These are phyloP conservation scores for Nicotiana obtusifolia DNA, from an alignment of 257 asterid genomes.

Conservation along the genomic window DNA sequence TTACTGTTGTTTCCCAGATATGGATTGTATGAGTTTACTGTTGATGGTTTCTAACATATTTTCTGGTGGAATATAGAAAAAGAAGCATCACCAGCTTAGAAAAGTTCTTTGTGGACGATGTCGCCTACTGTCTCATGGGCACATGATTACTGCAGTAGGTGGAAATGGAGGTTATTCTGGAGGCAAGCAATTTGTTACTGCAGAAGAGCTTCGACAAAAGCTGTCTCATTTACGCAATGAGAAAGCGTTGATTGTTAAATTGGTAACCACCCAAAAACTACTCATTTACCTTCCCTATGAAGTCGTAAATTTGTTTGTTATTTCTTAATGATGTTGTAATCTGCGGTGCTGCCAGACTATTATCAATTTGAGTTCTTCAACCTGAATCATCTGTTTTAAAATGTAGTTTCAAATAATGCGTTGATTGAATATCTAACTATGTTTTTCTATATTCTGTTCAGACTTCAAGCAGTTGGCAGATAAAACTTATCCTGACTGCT, in stretches of 20 bases:
- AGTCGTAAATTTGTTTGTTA: not conserved
- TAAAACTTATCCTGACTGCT: not conserved
- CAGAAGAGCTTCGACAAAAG: constrained; percentile 93
- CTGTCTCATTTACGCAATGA: constrained; percentile 77
- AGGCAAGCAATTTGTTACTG: constrained; percentile 91
- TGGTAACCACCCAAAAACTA: constrained; percentile 34
- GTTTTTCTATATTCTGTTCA: not conserved
- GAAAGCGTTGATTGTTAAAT: constrained; percentile 79
- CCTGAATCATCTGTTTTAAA: not conserved
- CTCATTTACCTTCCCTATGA: not conserved
- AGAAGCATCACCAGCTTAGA: constrained; percentile 77
- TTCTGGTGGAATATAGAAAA: constrained; percentile 52
- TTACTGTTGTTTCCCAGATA: not conserved
- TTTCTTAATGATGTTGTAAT: not conserved
- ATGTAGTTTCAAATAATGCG: not conserved
- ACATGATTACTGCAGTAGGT: constrained; percentile 98
- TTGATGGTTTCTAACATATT: not conserved
- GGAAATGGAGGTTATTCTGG: constrained; percentile 98
- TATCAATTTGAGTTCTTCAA: not conserved
- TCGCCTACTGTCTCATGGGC: constrained; percentile 87
- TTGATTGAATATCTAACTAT: not conserved
- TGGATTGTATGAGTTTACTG: not conserved
- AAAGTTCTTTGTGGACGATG: constrained; percentile 90
- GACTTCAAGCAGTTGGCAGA: not conserved
- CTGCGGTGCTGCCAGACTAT: not conserved